Evolutionary conservation across 495 filamentous ascomycete genomes (phyloP).

Genomic region (Annulohypoxylon maeteangense): DNA sequence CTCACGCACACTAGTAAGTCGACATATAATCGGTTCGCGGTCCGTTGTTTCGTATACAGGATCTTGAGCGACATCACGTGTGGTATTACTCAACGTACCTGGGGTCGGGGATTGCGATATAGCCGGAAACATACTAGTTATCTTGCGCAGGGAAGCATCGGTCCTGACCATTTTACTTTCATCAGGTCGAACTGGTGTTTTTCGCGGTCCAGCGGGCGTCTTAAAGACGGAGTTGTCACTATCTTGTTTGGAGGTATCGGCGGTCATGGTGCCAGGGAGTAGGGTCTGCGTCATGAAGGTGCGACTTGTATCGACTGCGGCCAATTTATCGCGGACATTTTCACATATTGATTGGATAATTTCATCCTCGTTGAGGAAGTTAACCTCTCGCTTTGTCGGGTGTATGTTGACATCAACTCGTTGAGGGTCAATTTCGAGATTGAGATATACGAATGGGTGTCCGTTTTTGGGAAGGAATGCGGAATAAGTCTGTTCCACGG

Average conservation of each 20-base stretch:
- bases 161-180: slow-evolving; percentile 93
- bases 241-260: slow-evolving; percentile 50
- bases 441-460: slow-evolving; percentile 94
- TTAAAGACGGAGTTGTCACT: slow-evolving; percentile 45
- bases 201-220: slow-evolving; percentile 54
- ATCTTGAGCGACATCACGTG: slow-evolving; percentile 51
- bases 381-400: slow-evolving; percentile 97
- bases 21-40: slow-evolving; percentile 73
- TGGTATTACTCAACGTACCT: slow-evolving; percentile 40
- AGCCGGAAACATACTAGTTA: slow-evolving; percentile 89
- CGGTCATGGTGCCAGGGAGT: slow-evolving; percentile 71
- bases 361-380: slow-evolving; percentile 98
- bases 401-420: slow-evolving; percentile 98
- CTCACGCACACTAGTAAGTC: slow-evolving; percentile 79
- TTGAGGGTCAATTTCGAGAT: slow-evolving; percentile 90
- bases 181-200: slow-evolving; percentile 69
- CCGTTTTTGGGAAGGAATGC: slow-evolving; percentile 92
- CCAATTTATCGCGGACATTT: slow-evolving; percentile 80
- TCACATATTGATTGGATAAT: slow-evolving; percentile 90
- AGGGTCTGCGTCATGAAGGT: slow-evolving; percentile 95
- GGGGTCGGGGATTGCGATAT: slow-evolving; percentile 40
- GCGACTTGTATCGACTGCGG: slow-evolving; percentile 91
- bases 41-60: slow-evolving; percentile 76
- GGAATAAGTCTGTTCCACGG: slow-evolving; percentile 90
- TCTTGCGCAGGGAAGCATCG: slow-evolving; percentile 90